A percentile compares a stretch with the other conserved stretches of the same genome.
Evolutionary conservation across 176 grass and related monocot genomes (phyloP).

Genomic region (Hsuehochloa calcarea): DNA sequence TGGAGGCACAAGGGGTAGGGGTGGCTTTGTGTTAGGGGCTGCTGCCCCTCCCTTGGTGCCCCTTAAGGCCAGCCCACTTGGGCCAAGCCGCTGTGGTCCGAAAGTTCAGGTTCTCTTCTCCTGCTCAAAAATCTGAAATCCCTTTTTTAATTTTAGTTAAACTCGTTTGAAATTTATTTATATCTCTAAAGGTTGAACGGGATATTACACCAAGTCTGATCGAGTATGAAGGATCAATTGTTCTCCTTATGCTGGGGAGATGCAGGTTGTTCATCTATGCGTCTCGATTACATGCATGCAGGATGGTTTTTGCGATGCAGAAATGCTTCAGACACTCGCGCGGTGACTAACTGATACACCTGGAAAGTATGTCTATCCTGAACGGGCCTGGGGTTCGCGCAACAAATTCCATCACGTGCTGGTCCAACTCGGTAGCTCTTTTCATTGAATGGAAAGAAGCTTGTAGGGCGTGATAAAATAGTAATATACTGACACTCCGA

Average conservation of each 20-base stretch:
- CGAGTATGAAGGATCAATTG: background rate
- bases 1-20: too few species aligned
- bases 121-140: too few species aligned
- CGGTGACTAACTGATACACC: too few species aligned
- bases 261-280: background rate
- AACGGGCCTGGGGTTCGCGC: background rate
- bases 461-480: background rate
- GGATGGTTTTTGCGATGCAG: background rate
- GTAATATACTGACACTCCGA: background rate
- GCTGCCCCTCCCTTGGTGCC: too few species aligned
- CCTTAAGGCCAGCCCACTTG: too few species aligned
- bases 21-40: too few species aligned
- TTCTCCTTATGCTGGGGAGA: background rate
- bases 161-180: too few species aligned
- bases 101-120: too few species aligned
- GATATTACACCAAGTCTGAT: background rate
- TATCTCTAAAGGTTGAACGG: too few species aligned
- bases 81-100: too few species aligned
- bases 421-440: background rate
- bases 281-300: background rate
- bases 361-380: background rate
- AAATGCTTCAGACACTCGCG: background rate
- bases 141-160: too few species aligned
- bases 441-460: constrained; percentile 3
- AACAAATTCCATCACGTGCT: background rate